phyloP scores from a whole-genome alignment of 2,329 filamentous ascomycete genomes.

The Trichocomaceae sp. region DNA sequence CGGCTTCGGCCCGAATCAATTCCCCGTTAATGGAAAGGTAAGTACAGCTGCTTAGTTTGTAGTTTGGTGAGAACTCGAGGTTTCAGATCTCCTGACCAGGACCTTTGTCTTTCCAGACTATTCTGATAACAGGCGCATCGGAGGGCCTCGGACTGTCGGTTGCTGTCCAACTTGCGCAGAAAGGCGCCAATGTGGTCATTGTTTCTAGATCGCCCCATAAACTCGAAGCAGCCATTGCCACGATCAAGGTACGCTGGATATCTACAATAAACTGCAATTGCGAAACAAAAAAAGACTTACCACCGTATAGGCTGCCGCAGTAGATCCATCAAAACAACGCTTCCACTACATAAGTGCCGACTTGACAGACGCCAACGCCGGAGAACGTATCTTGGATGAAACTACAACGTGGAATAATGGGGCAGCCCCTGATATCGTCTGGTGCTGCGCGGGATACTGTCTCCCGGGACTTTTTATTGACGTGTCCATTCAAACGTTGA shows the following conservation, averaged over 20 bases:
- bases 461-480: constrained; percentile 73
- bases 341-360: constrained; percentile 84
- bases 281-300: constrained; percentile 10
- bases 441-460: constrained; percentile 76
- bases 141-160: constrained; percentile 82
- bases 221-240: constrained; percentile 62
- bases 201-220: constrained; percentile 71
- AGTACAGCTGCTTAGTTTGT: constrained; percentile 18
- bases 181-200: constrained; percentile 81
- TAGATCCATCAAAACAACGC: constrained; percentile 59
- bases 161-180: constrained; percentile 66
- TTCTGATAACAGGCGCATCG: constrained; percentile 83
- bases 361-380: constrained; percentile 64
- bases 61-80: background rate
- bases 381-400: constrained; percentile 61
- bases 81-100: no score
- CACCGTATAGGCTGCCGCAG: constrained; percentile 53
- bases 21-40: constrained; percentile 80
- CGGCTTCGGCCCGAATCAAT: constrained; percentile 54
- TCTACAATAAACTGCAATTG: background rate
- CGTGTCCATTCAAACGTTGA: constrained; percentile 58
- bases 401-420: constrained; percentile 72
- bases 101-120: constrained; percentile 54
- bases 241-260: constrained; percentile 52
- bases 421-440: constrained; percentile 72